Percentiles rank a stretch among this genome's conserved stretches.
Conservation (phyloP, 2,329 filamentous ascomycete genomes). For the Hymenoscyphus linearis region DNA sequence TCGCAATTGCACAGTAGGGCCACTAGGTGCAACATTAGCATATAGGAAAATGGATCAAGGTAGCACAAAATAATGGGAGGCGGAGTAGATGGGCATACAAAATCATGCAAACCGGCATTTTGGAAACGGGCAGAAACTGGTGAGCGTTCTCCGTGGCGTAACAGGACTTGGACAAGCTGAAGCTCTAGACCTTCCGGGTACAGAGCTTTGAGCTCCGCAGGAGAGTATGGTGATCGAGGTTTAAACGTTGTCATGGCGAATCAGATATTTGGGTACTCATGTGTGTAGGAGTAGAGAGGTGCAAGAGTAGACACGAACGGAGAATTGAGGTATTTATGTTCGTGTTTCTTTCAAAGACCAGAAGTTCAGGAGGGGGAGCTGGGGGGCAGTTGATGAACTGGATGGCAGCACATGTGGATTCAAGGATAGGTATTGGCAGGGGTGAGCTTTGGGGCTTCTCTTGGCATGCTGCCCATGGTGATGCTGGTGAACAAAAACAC, state of each 20-base stretch:
- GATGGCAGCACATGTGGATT: background rate
- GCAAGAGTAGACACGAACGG: no score
- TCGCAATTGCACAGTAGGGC: slow-evolving; percentile 83
- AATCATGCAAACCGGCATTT: slow-evolving; percentile 61
- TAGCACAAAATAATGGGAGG: background rate
- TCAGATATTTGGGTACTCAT: background rate
- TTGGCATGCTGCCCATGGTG: no score
- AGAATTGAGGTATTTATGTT: background rate
- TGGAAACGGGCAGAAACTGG: slow-evolving; percentile 86
- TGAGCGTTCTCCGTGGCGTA: slow-evolving; percentile 75
- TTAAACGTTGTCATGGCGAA: slow-evolving; percentile 68
- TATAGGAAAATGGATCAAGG: background rate
- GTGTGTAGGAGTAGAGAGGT: background rate
- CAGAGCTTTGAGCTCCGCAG: slow-evolving; percentile 71
- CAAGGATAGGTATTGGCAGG: no score
- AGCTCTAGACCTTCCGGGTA: slow-evolving; percentile 79
- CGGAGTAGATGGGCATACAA: slow-evolving; percentile 28
- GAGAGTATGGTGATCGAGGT: slow-evolving; percentile 70
- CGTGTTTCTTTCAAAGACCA: background rate
- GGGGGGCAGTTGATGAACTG: background rate
- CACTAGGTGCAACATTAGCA: slow-evolving; percentile 41
- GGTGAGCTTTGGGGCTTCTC: no score
- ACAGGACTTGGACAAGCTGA: slow-evolving; percentile 81
- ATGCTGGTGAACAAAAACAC: no score
- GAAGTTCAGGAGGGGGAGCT: background rate